Conservation (phyloP, 768 basidiomycete species). For the Hirschioporus abietinus region DNA sequence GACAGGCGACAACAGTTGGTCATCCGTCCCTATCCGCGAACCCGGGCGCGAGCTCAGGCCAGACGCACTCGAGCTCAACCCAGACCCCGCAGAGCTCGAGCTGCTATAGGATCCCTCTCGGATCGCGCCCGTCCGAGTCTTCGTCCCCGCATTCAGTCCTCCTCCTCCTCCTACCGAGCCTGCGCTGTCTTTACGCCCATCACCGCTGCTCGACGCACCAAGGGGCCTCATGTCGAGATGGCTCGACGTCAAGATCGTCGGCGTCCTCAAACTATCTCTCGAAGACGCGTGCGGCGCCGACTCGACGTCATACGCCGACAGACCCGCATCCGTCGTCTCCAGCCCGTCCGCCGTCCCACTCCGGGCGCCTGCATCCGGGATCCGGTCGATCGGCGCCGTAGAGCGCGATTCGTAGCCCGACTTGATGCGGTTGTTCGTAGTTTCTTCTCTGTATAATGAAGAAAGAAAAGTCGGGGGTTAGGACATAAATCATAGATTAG, state of each 20-base stretch:
- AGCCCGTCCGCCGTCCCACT: constrained; percentile 58
- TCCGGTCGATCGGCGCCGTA: constrained; percentile 63
- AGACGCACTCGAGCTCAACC: background rate
- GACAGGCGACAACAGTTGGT: background rate
- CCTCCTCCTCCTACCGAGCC: background rate
- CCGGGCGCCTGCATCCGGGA: constrained; percentile 67
- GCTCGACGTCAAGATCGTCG: background rate
- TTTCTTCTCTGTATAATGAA: constrained; percentile 55
- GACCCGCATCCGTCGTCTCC: constrained; percentile 50
- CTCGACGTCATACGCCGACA: constrained; percentile 39
- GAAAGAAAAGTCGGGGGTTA: constrained; percentile 6
- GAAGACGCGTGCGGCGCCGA: constrained; percentile 24
- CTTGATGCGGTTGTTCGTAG: constrained; percentile 80
- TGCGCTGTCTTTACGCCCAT: background rate
- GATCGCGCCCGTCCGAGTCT: background rate
- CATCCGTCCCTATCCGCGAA: background rate
- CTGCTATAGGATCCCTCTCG: background rate
- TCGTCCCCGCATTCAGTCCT: no score
- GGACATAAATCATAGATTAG: background rate
- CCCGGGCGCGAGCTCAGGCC: background rate
- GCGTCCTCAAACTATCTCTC: background rate
- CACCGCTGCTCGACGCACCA: background rate
- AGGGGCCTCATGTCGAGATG: background rate
- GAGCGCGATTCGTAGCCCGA: constrained; percentile 59
- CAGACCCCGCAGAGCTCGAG: background rate